phyloP scores from a whole-genome alignment of 805 yeast genomes.

The Wickerhamiella brachini region DNA sequence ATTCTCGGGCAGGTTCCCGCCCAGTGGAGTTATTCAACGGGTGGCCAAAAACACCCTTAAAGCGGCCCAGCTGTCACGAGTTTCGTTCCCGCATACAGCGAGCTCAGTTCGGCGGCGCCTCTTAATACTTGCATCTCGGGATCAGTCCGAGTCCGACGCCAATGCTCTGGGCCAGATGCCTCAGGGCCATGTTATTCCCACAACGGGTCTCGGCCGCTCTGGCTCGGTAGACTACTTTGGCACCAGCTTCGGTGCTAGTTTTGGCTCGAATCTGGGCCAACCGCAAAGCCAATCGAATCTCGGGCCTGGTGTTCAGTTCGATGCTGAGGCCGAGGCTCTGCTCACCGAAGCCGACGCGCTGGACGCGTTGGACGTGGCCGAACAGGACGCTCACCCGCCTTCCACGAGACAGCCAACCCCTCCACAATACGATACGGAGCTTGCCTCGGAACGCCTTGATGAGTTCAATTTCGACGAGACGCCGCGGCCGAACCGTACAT shows the following conservation, averaged over 20 bases:
- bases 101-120: slow-evolving; percentile 23
- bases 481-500: slow-evolving; percentile 1
- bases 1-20: slow-evolving; percentile 50
- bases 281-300: slow-evolving; percentile 1
- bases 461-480: background rate
- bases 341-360: background rate
- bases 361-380: background rate
- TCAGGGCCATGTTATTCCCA: background rate
- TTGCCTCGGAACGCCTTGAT: background rate
- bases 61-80: slow-evolving; percentile 17
- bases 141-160: slow-evolving; percentile 6
- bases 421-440: background rate
- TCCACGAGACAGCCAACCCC: background rate
- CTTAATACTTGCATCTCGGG: slow-evolving; percentile 15
- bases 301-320: background rate
- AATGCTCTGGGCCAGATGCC: background rate
- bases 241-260: background rate
- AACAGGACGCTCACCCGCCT: background rate
- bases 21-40: slow-evolving; percentile 48
- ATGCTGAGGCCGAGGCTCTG: background rate
- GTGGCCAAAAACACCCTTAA: slow-evolving; percentile 44
- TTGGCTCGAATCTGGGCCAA: slow-evolving; percentile 4
- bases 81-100: slow-evolving; percentile 22
- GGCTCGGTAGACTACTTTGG: background rate
- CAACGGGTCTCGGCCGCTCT: background rate